Percentiles rank a stretch among this genome's conserved stretches.
phyloP scores from a whole-genome alignment of 148 eudicot genomes.

The Vaccinium darrowii region DNA sequence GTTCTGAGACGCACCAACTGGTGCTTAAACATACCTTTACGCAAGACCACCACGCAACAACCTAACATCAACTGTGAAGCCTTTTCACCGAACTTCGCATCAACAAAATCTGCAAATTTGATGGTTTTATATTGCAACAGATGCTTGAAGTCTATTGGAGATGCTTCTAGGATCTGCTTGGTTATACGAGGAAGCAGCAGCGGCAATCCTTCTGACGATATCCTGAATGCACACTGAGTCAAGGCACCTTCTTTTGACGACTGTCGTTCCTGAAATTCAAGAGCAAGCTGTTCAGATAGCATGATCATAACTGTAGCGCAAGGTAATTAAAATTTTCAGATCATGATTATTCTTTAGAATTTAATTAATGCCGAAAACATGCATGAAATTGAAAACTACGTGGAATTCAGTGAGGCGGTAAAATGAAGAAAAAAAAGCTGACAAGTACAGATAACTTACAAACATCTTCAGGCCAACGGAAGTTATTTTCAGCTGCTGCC shows the following conservation, averaged over 20 bases:
- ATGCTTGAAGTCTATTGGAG: conserved; percentile 76
- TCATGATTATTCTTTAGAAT: background rate
- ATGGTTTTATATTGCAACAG: conserved; percentile 77
- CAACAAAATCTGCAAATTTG: conserved; percentile 77
- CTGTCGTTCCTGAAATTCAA: conserved; percentile 65
- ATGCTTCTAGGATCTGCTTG: conserved; percentile 73
- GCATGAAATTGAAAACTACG: background rate
- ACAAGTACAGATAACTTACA: conserved; percentile 51
- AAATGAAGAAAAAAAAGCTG: background rate
- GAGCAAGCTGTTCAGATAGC: background rate
- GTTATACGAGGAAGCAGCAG: conserved; percentile 83
- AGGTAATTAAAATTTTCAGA: background rate
- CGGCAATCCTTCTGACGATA: conserved; percentile 98
- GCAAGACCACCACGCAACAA: conserved; percentile 75
- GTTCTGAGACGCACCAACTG: background rate
- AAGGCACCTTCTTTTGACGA: conserved; percentile 75
- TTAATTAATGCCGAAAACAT: background rate
- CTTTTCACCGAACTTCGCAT: conserved; percentile 61
- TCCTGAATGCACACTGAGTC: conserved; percentile 74
- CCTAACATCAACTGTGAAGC: conserved; percentile 67
- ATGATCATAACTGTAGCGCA: background rate
- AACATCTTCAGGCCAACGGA: conserved; percentile 98
- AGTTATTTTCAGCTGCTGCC: conserved; percentile 92
- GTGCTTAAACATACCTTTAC: conserved; percentile 54
- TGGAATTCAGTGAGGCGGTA: background rate